phyloP scores from a whole-genome alignment of 176 grass and related monocot species.

The Stipa capillata region DNA sequence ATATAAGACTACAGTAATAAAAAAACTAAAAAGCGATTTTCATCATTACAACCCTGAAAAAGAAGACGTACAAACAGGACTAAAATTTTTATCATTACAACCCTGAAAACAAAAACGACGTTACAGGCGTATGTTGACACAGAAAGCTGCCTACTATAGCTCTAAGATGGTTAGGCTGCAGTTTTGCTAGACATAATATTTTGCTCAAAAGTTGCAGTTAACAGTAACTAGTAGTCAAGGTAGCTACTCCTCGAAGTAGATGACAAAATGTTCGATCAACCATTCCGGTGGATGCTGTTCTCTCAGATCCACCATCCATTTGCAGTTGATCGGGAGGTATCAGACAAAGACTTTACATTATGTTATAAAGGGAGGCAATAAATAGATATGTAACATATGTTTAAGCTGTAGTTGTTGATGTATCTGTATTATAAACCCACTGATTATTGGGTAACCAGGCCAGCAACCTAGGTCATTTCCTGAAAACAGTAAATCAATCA shows the following conservation, averaged over 20 bases:
- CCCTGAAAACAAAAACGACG: not conserved
- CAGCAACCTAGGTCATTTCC: conserved; percentile 19
- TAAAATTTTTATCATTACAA: not conserved
- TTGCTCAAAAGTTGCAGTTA: not conserved
- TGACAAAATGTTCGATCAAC: not conserved
- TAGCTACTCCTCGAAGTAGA: conserved; percentile 1
- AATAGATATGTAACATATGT: not conserved
- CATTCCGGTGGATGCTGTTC: not conserved
- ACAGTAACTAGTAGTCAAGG: conserved; percentile 15
- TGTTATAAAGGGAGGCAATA: not conserved
- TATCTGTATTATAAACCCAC: conserved; percentile 4
- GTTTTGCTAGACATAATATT: not conserved
- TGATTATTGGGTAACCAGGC: not conserved
- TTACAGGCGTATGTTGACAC: not conserved
- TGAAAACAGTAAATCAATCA: conserved; percentile 31
- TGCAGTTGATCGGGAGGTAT: not conserved
- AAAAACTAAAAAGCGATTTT: not conserved
- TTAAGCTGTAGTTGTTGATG: conserved; percentile 17
- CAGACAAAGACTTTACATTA: not conserved
- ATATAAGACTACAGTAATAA: not conserved
- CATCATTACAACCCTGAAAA: not conserved
- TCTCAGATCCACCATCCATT: not conserved
- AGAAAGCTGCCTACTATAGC: not conserved
- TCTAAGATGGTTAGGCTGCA: not conserved
- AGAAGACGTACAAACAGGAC: not conserved